phyloP scores from a whole-genome alignment of 768 basidiomycete genomes.

The Amyloporia xantha region DNA sequence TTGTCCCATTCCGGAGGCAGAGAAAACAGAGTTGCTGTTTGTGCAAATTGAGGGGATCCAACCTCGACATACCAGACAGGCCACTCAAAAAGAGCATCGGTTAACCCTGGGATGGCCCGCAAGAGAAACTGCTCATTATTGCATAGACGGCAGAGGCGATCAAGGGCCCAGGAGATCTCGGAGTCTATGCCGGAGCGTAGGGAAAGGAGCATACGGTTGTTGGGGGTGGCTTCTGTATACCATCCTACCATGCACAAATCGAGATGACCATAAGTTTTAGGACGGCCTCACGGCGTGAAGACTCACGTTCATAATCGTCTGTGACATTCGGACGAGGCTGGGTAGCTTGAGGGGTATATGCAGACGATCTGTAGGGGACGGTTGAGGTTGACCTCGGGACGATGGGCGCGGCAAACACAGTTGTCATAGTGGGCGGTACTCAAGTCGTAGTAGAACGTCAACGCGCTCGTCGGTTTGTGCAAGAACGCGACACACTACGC shows the following conservation, averaged over 20 bases:
- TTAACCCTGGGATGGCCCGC: slow-evolving; percentile 65
- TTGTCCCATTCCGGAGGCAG: slow-evolving; percentile 40
- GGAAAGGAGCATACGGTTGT: slow-evolving; percentile 88
- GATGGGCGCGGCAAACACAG: not conserved
- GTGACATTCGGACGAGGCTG: slow-evolving; percentile 37
- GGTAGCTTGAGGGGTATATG: slow-evolving; percentile 12
- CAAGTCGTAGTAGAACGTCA: no score
- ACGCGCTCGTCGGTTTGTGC: no score
- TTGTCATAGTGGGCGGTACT: not conserved
- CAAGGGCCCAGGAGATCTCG: slow-evolving; percentile 87
- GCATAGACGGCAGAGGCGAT: slow-evolving; percentile 76
- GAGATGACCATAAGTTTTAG: not conserved
- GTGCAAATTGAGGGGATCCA: slow-evolving; percentile 43
- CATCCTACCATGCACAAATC: slow-evolving; percentile 58
- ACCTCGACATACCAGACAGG: slow-evolving; percentile 75
- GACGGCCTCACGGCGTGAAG: not conserved
- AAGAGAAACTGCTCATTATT: slow-evolving; percentile 75
- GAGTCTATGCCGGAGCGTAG: slow-evolving; percentile 74
- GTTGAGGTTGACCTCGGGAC: not conserved
- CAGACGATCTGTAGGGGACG: slow-evolving; percentile 5
- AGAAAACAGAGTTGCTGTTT: slow-evolving; percentile 48
- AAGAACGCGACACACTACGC: no score
- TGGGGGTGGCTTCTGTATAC: slow-evolving; percentile 75
- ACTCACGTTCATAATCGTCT: slow-evolving; percentile 73
- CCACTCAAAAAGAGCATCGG: slow-evolving; percentile 82